Base-by-base conservation (phyloP, 306 rosid species). In the Glycine latifolia region DNA sequence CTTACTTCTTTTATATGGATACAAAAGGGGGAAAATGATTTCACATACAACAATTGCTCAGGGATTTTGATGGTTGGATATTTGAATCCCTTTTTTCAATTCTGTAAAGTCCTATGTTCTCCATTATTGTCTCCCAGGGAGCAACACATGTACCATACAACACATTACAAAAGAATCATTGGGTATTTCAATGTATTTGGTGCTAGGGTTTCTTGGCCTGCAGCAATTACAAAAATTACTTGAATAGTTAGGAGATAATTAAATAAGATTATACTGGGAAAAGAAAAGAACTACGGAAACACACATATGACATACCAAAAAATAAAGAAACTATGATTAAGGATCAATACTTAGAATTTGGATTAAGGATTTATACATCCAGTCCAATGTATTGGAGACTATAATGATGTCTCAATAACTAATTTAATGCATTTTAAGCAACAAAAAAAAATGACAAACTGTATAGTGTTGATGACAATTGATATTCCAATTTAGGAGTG, bases 121-220 rank as follows among this genome's bases (percentile, higher is more conserved):
- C 55, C 59, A n/a, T 65, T 79, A 80, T 75, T 62, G 69, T 77
- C 73, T 33, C 74, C 61, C 54, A 65, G 15, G 47, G 20, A 16
- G 63, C 5, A 4, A 58, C 63, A 58, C 10, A 3, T 58, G 13
- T 16, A 58, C 3, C 35, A 58, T 58, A 10, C 67, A 60, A 16
- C 41, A 20, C 41, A 26, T 9, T 60, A 26, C 41, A 60, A 75
- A 72, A 48, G 49, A 49, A 70, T 69, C 50, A 58, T 26, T 35
- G 65, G 63, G 31, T 65, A 58, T 17, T 20, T 59, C 7, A 12
- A 59, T 20, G 33, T 52, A 46, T 70, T 78, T 78, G 68, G n/a
- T 54, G 88, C 82, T 85, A 95, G 48, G 91, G 15, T 83, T 90
- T 91, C 83, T 91, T 93, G 80, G 97, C 94, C 99, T 93, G 94